phyloP scores from a whole-genome alignment of 2,329 filamentous ascomycete species.

The Botrytis tulipae region DNA sequence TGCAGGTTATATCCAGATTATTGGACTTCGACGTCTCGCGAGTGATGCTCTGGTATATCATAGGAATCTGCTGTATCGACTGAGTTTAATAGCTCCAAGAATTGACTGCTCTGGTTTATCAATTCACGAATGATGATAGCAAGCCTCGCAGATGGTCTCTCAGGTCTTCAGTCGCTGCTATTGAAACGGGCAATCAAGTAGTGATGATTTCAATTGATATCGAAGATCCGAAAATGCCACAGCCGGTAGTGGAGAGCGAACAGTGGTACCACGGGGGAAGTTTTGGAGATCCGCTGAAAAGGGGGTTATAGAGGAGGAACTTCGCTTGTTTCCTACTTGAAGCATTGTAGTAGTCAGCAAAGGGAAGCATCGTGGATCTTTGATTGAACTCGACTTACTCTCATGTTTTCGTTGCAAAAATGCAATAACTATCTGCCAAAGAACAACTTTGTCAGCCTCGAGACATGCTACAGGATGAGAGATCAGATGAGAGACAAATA shows the following conservation, averaged over 20 bases:
- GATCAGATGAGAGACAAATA: slow-evolving; percentile 6
- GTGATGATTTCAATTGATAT: background rate
- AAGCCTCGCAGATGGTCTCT: background rate
- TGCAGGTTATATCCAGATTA: background rate
- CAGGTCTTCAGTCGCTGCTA: background rate
- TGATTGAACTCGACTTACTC: background rate
- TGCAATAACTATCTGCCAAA: background rate
- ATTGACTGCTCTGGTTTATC: background rate
- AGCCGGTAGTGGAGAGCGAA: accelerated
- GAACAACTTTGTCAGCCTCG: background rate
- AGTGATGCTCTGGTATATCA: background rate
- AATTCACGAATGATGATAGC: background rate
- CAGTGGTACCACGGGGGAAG: background rate
- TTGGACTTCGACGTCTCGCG: background rate
- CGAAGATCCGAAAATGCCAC: background rate
- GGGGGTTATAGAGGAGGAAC: background rate
- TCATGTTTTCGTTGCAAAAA: background rate
- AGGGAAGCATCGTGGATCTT: background rate
- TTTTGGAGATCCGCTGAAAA: background rate
- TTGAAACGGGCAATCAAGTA: background rate
- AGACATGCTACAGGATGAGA: background rate
- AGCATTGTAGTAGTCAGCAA: background rate
- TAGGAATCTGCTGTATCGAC: background rate
- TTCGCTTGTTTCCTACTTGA: background rate
- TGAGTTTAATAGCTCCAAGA: background rate